A percentile compares a stretch with the other conserved stretches of the same genome.
Evolutionary conservation across 2,329 filamentous ascomycete genomes (phyloP).

Genomic region (Alternaria sp.): DNA sequence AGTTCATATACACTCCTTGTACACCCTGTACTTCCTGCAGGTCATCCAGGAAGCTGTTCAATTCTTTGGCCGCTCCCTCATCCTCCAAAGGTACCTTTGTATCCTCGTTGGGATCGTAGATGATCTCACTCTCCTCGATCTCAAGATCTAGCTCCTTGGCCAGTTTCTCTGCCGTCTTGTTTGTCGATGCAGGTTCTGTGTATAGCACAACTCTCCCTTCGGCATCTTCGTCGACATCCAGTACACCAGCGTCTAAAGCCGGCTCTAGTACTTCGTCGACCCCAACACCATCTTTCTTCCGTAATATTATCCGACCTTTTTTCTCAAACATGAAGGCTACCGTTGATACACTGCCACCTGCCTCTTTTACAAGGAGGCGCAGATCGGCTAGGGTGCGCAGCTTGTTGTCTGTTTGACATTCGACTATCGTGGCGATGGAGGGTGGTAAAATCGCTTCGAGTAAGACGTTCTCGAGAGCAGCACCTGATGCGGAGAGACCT

Average conservation of each 20-base stretch:
- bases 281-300: conserved; percentile 63
- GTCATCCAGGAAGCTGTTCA: conserved; percentile 67
- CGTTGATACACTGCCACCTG: conserved; percentile 73
- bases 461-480: conserved; percentile 76
- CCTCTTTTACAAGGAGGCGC: conserved; percentile 73
- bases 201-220: conserved; percentile 76
- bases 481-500: conserved; percentile 78
- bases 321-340: conserved; percentile 87
- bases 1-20: conserved; percentile 81
- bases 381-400: conserved; percentile 77
- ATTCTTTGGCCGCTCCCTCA: conserved; percentile 61
- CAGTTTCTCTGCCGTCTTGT: conserved; percentile 70
- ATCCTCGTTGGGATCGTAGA: conserved; percentile 85
- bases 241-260: conserved; percentile 83
- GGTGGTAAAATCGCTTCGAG: conserved; percentile 83
- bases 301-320: conserved; percentile 77
- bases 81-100: conserved; percentile 72
- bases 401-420: conserved; percentile 86
- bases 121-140: conserved; percentile 78
- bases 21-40: conserved; percentile 78
- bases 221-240: conserved; percentile 73
- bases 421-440: conserved; percentile 78
- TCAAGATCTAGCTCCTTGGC: conserved; percentile 69
- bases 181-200: conserved; percentile 72
- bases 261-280: conserved; percentile 79